Conservation (phyloP, 1,139 yeast genomes). For the Eremothecium sinecaudum region DNA sequence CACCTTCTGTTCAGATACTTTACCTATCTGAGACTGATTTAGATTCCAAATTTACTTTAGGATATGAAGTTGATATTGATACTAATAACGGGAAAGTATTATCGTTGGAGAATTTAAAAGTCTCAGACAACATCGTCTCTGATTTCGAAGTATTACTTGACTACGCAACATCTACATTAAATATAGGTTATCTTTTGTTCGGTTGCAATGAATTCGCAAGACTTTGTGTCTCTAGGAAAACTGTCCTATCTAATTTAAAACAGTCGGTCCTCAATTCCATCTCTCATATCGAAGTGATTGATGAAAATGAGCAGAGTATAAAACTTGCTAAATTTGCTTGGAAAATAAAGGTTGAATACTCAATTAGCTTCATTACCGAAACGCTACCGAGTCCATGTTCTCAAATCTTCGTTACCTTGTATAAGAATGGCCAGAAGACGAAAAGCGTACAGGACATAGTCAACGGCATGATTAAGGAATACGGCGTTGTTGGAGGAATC, state of each 20-base stretch:
- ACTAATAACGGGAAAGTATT: not conserved
- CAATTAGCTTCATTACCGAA: not conserved
- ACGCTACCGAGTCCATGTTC: slow-evolving; percentile 8
- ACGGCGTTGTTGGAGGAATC: slow-evolving; percentile 14
- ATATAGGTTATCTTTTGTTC: slow-evolving; percentile 9
- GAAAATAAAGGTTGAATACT: slow-evolving; percentile 1
- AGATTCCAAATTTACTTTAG: not conserved
- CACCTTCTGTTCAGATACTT: not conserved
- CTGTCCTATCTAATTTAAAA: slow-evolving; percentile 3
- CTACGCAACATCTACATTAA: slow-evolving; percentile 6
- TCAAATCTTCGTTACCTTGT: slow-evolving; percentile 3
- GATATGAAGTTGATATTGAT: slow-evolving; percentile 1
- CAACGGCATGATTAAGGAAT: slow-evolving; percentile 13
- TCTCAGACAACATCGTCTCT: not conserved
- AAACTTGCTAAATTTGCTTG: not conserved
- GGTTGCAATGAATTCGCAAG: slow-evolving; percentile 15
- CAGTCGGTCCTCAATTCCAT: slow-evolving; percentile 1
- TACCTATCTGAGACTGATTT: not conserved
- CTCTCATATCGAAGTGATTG: not conserved
- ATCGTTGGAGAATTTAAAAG: slow-evolving; percentile 1
- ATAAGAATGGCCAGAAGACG: not conserved
- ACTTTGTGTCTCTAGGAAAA: slow-evolving; percentile 7
- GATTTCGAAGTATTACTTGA: not conserved
- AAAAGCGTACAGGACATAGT: slow-evolving; percentile 8
- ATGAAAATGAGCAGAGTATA: not conserved